Evolutionary conservation across 192 early-diverging fungal genomes (phyloP).

Genomic region (Helicostylum pulchrum): DNA sequence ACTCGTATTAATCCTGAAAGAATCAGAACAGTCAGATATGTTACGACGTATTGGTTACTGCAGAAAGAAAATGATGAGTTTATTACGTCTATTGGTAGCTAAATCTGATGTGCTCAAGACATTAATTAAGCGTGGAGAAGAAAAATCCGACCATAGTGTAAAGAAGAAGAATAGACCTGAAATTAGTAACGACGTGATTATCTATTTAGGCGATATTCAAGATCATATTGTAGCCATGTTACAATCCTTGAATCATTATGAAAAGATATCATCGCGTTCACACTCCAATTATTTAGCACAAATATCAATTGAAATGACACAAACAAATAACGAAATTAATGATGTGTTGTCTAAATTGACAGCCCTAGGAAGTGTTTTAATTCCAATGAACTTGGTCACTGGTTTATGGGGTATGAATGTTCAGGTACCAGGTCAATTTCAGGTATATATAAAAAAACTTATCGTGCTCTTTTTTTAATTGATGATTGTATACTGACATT

Average conservation of each 20-base stretch:
- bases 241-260: constrained; percentile 73
- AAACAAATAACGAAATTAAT: constrained; percentile 53
- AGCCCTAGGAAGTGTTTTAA: constrained; percentile 47
- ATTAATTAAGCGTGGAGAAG: constrained; percentile 64
- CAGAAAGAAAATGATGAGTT: constrained; percentile 67
- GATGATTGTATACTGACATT: constrained; percentile 30
- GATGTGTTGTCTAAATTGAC: constrained; percentile 50
- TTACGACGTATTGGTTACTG: constrained; percentile 70
- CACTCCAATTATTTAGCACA: constrained; percentile 76
- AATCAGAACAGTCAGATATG: constrained; percentile 84
- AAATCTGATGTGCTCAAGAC: constrained; percentile 77
- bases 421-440: constrained; percentile 53
- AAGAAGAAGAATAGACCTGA: constrained; percentile 8
- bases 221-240: constrained; percentile 81
- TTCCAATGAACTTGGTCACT: constrained; percentile 61
- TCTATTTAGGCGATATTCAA: constrained; percentile 80
- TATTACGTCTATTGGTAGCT: constrained; percentile 63
- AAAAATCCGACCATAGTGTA: background rate
- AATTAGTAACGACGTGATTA: constrained; percentile 52
- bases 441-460: background rate
- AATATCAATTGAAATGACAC: constrained; percentile 72
- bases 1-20: constrained; percentile 86
- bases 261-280: constrained; percentile 64
- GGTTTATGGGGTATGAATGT: constrained; percentile 70
- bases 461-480: background rate